Evolutionary conservation across 2,329 filamentous ascomycete genomes (phyloP), one percentile per base, ranked within the genome.

Genomic region (Botrytis byssoidea): DNA sequence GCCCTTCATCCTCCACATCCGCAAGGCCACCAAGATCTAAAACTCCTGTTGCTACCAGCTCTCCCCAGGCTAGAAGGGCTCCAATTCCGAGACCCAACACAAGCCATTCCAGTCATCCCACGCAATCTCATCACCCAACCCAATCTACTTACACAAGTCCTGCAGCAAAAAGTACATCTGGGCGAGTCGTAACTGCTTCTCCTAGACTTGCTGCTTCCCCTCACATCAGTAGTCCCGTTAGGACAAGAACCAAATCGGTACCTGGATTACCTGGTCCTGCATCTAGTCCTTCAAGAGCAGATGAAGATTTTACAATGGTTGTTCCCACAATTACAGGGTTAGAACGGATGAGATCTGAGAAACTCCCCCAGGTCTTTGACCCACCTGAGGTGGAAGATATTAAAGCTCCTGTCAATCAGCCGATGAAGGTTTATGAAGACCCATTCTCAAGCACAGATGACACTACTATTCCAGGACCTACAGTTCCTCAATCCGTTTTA

Each of bases 381-480:
- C 57, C 80, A 82, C 73, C 85, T 83, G 76, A 85, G 82, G 76
- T 83, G 81, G 77, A 79, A 51, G 75, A 77, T 10, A 72, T 77
- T 40, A 71, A 75, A 25, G 81, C 78, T 12, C 79, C 80, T 22
- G 22, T 74, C 57, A 79, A 60, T 51, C 51, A 80, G 61, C 61
- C 79, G n/a, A 71, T 81, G 72, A 79, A 89, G 77, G 89, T 91
- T 0, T 91, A 90, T 75, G 89, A 91, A 77, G 89, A 91, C 75
- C 89, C 89, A 1, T 87, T 89, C 74, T 81, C 80, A 25, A 79
- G 75, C 69, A 86, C 85, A 10, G 84, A 84, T 42, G 84, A 87
- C 35, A 83, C 87, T 65, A 78, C 83, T 10, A 84, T 84, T 2
- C 83, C 87, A 1, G 85, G 85, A 71, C 84, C 86, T 2, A 80